Percentiles rank a stretch among this genome's conserved stretches.
Evolutionary conservation across 371 early-diverging fungal genomes (phyloP).

Genomic region (Mortierella sp.): DNA sequence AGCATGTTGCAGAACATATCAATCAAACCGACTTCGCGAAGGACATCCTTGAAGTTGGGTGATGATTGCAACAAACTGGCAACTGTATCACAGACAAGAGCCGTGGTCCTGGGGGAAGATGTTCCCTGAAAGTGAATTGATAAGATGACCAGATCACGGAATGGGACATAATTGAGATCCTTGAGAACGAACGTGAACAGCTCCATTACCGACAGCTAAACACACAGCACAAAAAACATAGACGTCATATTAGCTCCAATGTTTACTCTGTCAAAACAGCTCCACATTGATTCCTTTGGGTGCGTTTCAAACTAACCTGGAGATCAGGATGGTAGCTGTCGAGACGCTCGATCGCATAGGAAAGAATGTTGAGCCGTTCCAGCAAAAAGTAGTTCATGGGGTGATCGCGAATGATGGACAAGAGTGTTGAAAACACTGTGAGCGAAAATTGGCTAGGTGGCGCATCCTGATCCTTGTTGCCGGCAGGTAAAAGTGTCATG

Average conservation of each 20-base stretch:
- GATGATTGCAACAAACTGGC: conserved; percentile 62
- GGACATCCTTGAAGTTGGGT: conserved; percentile 66
- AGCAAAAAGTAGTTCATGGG: conserved; percentile 73
- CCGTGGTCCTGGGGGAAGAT: conserved; percentile 68
- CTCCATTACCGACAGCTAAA: conserved; percentile 69
- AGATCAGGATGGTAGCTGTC: conserved; percentile 65
- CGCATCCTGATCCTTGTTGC: conserved; percentile 26
- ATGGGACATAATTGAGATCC: conserved; percentile 79
- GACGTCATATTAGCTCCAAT: not conserved
- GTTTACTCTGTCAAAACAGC: not conserved
- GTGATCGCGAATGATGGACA: conserved; percentile 61
- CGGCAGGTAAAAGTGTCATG: conserved; percentile 35
- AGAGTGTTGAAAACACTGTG: conserved; percentile 60
- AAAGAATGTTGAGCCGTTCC: conserved; percentile 64
- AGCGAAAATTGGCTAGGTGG: conserved; percentile 53
- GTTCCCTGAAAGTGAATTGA: conserved; percentile 75
- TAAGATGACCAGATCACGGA: conserved; percentile 73
- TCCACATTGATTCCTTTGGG: not conserved
- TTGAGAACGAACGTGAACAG: conserved; percentile 69
- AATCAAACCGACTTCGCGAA: conserved; percentile 77
- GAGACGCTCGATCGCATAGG: conserved; percentile 70
- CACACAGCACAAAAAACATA: not conserved
- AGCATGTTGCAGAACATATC: conserved; percentile 73
- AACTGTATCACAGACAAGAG: conserved; percentile 67
- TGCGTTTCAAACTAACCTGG: conserved; percentile 56